Base-by-base conservation (phyloP, 805 yeast genomes). In the Nakazawaea molendinolei region DNA sequence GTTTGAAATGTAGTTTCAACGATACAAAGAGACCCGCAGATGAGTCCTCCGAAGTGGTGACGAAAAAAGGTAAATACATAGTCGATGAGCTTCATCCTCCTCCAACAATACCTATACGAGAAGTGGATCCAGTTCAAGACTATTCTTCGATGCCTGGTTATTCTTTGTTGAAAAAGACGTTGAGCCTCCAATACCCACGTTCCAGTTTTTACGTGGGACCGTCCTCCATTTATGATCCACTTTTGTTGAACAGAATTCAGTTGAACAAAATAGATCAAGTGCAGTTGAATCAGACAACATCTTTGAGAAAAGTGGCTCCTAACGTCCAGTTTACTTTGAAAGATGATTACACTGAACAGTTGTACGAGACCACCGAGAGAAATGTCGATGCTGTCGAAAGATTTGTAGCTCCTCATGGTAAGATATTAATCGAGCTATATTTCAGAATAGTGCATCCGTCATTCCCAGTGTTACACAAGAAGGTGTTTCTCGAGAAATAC, bases 331-430 rank as follows among this genome's bases (percentile, higher is more conserved):
- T 90, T 51, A 67, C 85, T 13, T 59, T 90, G 21, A 71, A 85
- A 44, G 92, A 84, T 53, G 97, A 90, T 52, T 81, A 76, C 51
- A 72, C 85, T 15, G 80, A 79, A 32, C 79, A 75, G 34, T 65
- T 81, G 10, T 79, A 79, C 46, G 71, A 74, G 43, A 67, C 71
- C 28, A 78, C 89, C 60, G 83, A 85, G 32, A 71, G 74, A 41
- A 87, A 81, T 43, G 82, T 85, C 8, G 96, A 90, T 52, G 71
- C 79, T 18, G 85, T 90, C 6, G 97, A 90, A 54, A 68, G 75
- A 44, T 69, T 85, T 33, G 85, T 90, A 14, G 81, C 90, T n/a
- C 97, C 98, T 0, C 87, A 86, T 56, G 97, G 97, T 2, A 83
- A 79, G 44, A 74, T 79, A 8, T 63, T 86, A 36, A 76, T 86